These are phyloP conservation scores for Obelidium mucronatum DNA, from an alignment of 192 early-diverging fungal species.

Conservation along the genomic window DNA sequence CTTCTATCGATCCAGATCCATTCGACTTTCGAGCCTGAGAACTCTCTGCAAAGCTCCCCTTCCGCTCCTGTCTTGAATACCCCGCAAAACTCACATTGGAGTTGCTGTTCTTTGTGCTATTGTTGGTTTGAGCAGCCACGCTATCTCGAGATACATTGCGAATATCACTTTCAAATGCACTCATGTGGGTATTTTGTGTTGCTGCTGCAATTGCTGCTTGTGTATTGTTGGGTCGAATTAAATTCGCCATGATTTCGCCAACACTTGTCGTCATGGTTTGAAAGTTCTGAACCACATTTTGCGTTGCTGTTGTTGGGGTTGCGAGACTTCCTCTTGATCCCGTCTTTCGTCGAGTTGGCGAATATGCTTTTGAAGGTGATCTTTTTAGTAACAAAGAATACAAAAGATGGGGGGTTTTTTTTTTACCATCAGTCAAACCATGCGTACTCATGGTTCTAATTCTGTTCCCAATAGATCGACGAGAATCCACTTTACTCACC, in stretches of 20 bases:
- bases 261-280: slow-evolving; percentile 12
- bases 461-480: background rate
- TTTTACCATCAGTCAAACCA: background rate
- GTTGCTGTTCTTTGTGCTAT: background rate
- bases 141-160: background rate
- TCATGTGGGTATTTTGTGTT: no score
- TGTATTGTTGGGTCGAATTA: background rate
- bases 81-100: background rate
- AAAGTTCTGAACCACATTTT: slow-evolving; percentile 4
- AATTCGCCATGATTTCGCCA: slow-evolving; percentile 7
- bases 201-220: no score
- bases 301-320: background rate
- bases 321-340: background rate
- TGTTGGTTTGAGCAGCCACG: background rate
- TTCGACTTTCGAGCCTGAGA: background rate
- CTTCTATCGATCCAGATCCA: background rate
- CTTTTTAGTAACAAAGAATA: background rate
- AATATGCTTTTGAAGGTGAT: background rate
- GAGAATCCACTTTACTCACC: background rate
- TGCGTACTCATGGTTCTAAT: background rate
- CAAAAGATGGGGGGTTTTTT: no score
- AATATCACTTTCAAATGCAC: slow-evolving; percentile 14
- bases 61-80: background rate
- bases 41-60: background rate
- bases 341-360: background rate